phyloP scores from a whole-genome alignment of 306 rosid species.

The Vicia faba region DNA sequence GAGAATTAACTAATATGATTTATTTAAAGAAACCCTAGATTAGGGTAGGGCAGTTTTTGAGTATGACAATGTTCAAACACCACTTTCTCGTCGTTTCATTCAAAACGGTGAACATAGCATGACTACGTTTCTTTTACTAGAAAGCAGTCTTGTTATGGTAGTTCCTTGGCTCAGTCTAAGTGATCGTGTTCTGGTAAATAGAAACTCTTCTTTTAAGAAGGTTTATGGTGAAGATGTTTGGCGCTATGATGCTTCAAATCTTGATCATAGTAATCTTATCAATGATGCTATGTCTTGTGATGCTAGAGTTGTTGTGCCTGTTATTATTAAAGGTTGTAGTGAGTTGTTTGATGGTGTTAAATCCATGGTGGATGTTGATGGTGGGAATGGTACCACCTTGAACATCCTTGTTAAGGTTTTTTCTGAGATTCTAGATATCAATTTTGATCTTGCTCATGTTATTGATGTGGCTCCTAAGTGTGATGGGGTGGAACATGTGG shows the following conservation, averaged over 20 bases:
- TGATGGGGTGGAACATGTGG: conserved; percentile 47
- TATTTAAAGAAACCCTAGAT: too few species aligned
- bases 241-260: conserved; percentile 44
- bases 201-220: conserved; percentile 37
- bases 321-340: conserved; percentile 39
- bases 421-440: conserved; percentile 56
- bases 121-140: conserved; percentile 36
- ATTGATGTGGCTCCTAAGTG: conserved; percentile 35
- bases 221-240: conserved; percentile 59
- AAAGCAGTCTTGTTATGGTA: conserved; percentile 50
- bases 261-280: conserved; percentile 43
- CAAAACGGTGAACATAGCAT: conserved; percentile 30
- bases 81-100: conserved; percentile 45
- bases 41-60: too few species aligned
- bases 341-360: conserved; percentile 51
- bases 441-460: conserved; percentile 77
- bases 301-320: conserved; percentile 41
- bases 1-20: too few species aligned
- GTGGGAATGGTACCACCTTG: conserved; percentile 64
- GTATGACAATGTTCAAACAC: conserved; percentile 45
- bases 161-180: conserved; percentile 51
- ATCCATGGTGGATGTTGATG: conserved; percentile 75
- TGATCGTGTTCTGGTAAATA: conserved; percentile 20
- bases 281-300: conserved; percentile 73
- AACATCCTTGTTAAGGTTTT: conserved; percentile 38